Base-by-base conservation (phyloP, 495 filamentous ascomycete genomes). In the Penicillium bialowiezense region DNA sequence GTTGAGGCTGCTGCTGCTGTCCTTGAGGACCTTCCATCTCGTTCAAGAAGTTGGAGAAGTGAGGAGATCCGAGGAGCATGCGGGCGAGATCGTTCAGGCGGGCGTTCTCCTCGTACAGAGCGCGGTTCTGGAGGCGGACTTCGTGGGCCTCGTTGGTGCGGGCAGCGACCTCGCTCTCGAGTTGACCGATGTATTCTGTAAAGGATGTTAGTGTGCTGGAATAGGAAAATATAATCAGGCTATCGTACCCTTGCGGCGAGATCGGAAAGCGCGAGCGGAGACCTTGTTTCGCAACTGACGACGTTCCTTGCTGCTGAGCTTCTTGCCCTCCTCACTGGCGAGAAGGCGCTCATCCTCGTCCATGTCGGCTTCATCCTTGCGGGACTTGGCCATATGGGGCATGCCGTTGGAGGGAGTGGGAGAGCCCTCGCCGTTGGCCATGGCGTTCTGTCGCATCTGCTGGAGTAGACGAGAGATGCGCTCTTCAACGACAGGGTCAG, bases 271-370 rank as follows among this genome's bases (percentile, higher is more conserved):
- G 47, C 93, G 84, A 50, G 93, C 93, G 31, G 93, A 99, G 8
- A 99, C 93, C 70, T 99, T 99, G 77, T 99, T 99, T 35, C 93
- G 82, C 5, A 99, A 71, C 67, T 97, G 93, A 31, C 93, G 83
- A 32, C 93, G 83, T 71, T 97, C 90, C 68, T 96, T 96, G 75
- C 87, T 91, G 68, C 80, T 90, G 32, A 99, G 78, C 70, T 95
- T 96, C 82, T 99, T 99, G 36, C 92, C 93, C 68, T 95, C 92
- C 58, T 97, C 93, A 54, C 91, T 96, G 5, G 89, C 89, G 13
- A 99, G 78, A 3, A 97, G 74, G 50, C 88, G 76, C 77, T 97
- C 93, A 58, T 99, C 93, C 65, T 96, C 91, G 68, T 99, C 93
- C 92, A 98, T 97, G 23, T 97, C 92, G 44, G 93, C 90, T 62